Percentiles rank a stretch among this genome's conserved stretches.
phyloP scores from a whole-genome alignment of 176 grass and related monocot species.

The Tuctoria greenei region DNA sequence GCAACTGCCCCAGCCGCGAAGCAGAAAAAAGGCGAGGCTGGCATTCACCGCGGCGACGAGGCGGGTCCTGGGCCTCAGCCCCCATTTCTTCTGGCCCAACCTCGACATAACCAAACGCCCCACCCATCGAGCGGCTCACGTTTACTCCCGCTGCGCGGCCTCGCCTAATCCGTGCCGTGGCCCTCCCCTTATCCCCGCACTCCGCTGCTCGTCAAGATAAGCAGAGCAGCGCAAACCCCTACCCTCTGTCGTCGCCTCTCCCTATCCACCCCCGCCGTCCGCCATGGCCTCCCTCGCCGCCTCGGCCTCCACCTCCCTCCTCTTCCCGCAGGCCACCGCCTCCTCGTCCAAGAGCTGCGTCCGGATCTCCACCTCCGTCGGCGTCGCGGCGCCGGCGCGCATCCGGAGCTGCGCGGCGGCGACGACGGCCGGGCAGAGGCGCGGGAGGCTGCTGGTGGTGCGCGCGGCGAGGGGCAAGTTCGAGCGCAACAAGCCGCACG shows the following conservation, averaged over 20 bases:
- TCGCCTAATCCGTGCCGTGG: conserved; percentile 53
- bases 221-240: conserved; percentile 39
- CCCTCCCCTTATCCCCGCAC: conserved; percentile 50
- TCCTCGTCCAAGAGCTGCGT: conserved; percentile 50
- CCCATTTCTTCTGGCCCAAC: conserved; percentile 42
- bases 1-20: not conserved
- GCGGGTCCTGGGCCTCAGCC: conserved; percentile 36
- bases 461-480: conserved; percentile 89
- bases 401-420: conserved; percentile 24
- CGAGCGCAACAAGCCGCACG: conserved; percentile 91
- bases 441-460: conserved; percentile 57
- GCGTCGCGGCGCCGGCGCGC: conserved; percentile 35
- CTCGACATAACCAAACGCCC: not conserved
- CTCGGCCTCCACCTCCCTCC: conserved; percentile 43
- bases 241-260: conserved; percentile 24
- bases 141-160: conserved; percentile 11
- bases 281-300: conserved; percentile 40
- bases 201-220: conserved; percentile 51
- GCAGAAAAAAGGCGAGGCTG: not conserved
- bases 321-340: conserved; percentile 25
- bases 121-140: conserved; percentile 43
- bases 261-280: conserved; percentile 30
- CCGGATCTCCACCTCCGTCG: conserved; percentile 48
- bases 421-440: conserved; percentile 25
- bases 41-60: conserved; percentile 30